Percentiles rank a stretch among this genome's conserved stretches.
Conservation (phyloP, 352 stramenopile genomes). For the Pythium phragmitis region DNA sequence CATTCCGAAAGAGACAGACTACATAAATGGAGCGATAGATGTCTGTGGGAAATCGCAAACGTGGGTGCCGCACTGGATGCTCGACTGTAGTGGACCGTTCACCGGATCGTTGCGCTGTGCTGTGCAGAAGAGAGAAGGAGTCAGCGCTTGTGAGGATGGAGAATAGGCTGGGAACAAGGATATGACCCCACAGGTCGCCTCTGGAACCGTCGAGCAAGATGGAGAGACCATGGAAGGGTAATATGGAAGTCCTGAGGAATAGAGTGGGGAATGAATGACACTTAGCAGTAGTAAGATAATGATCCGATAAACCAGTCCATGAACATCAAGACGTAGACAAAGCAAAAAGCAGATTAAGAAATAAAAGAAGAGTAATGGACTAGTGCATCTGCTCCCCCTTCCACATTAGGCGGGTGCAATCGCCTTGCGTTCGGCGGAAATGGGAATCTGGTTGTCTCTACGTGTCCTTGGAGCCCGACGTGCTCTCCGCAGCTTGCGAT, state of each 20-base stretch:
- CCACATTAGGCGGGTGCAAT: background rate
- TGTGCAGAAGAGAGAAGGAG: background rate
- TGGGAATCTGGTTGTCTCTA: slow-evolving; percentile 14
- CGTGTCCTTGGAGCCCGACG: slow-evolving; percentile 5
- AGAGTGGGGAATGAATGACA: too few relatives aligned
- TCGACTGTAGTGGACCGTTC: background rate
- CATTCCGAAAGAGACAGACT: background rate
- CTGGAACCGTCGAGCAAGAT: background rate
- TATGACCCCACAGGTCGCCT: background rate
- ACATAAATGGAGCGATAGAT: background rate
- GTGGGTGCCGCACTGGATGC: background rate
- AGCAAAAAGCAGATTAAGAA: slow-evolving; percentile 4
- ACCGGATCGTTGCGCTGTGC: background rate
- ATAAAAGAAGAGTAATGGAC: background rate
- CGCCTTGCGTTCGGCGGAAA: slow-evolving; percentile 1
- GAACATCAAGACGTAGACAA: too few relatives aligned
- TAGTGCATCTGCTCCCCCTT: background rate
- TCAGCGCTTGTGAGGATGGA: background rate
- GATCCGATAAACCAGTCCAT: too few relatives aligned
- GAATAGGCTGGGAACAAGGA: background rate
- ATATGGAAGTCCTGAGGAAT: background rate
- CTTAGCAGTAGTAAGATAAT: too few relatives aligned
- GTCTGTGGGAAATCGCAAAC: too few relatives aligned
- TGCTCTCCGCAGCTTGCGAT: slow-evolving; percentile 13
- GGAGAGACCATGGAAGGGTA: background rate